Evolutionary conservation across 805 yeast genomes (phyloP), one percentile per base, ranked within the genome.

Genomic region (Nadsonia fulvescens): DNA sequence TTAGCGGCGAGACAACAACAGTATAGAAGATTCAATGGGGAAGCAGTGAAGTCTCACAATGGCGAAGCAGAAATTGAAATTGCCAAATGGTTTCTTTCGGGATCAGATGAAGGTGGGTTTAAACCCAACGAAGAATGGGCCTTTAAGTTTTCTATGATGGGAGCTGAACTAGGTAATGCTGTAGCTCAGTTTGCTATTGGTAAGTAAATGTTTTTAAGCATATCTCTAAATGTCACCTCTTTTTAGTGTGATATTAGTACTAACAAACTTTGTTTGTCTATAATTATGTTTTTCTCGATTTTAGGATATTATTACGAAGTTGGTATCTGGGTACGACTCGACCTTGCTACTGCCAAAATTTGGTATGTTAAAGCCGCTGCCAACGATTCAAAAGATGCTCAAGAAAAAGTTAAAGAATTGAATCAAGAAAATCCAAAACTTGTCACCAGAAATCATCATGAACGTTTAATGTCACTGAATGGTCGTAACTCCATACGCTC

Each of bases 101-200:
- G 91, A 2, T 68, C 67, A 2, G 55, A 57, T 8, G 65, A 58
- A 2, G 51, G 66, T 2, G n/a, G n/a, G n/a, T 44, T 75, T 22
- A 49, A 51, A 22, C 58, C 62, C 5, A 69, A 70, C 44, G 73
- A 66, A 35, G 57, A 55, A 23, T 73, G 72, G 51, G 79, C 82
- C 1, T 70, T 64, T 35, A 44, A 63, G 10, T 75, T 79, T 70
- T 75, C 79, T 4, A 40, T 54, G 5, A 60, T 61, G 30, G 72
- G 75, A n/a, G 64, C 77, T 0, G 66, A 65, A 29, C 61, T 59
- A 14, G 72, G 71, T 13, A 54, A 67, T 28, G 53, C 63, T 1
- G 64, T 69, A 33, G 79, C 77, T 3, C 70, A 71, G 37, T 75
- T 66, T 41, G 75, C 78, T 20, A 42, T n/a, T n/a, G n/a, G n/a